These are phyloP conservation scores for Phytopythium helicoides DNA, from an alignment of 352 stramenopile genomes.

Conservation along the genomic window DNA sequence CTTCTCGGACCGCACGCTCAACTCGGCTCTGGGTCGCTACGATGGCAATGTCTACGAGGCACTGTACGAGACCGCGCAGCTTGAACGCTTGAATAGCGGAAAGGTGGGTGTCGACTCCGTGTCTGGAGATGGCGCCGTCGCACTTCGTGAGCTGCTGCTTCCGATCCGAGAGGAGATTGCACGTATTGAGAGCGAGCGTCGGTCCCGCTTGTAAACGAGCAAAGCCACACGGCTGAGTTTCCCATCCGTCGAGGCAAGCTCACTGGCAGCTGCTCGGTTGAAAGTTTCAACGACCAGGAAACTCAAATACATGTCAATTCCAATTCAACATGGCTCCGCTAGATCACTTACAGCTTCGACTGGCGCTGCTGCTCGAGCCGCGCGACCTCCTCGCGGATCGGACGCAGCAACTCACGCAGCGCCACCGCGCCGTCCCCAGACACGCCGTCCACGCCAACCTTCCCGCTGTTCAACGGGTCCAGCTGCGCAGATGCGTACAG, in stretches of 20 bases:
- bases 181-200: slow-evolving; percentile 10
- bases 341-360: slow-evolving; percentile 21
- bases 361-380: slow-evolving; percentile 11
- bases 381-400: slow-evolving; percentile 52
- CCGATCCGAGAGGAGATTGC: slow-evolving; percentile 54
- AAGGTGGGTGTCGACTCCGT: too few relatives aligned
- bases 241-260: too few relatives aligned
- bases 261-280: too few relatives aligned
- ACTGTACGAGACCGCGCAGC: slow-evolving; percentile 47
- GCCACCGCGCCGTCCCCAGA: slow-evolving; percentile 65
- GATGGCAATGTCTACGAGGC: slow-evolving; percentile 78
- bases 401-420: slow-evolving; percentile 53
- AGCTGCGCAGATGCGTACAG: slow-evolving; percentile 56
- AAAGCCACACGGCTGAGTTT: too few relatives aligned
- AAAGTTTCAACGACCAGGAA: too few relatives aligned
- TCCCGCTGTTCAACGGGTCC: slow-evolving; percentile 57
- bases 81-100: slow-evolving; percentile 60
- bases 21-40: slow-evolving; percentile 71
- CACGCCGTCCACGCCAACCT: too few relatives aligned
- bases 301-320: too few relatives aligned
- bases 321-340: too few relatives aligned
- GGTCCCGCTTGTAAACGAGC: slow-evolving; percentile 23
- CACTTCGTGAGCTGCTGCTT: slow-evolving; percentile 53
- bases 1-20: slow-evolving; percentile 70
- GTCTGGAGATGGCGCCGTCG: slow-evolving; percentile 47